A percentile compares a stretch with the other conserved stretches of the same genome.
phyloP scores from a whole-genome alignment of 768 basidiomycete genomes.

The Pilatotrama ljubarskyi region DNA sequence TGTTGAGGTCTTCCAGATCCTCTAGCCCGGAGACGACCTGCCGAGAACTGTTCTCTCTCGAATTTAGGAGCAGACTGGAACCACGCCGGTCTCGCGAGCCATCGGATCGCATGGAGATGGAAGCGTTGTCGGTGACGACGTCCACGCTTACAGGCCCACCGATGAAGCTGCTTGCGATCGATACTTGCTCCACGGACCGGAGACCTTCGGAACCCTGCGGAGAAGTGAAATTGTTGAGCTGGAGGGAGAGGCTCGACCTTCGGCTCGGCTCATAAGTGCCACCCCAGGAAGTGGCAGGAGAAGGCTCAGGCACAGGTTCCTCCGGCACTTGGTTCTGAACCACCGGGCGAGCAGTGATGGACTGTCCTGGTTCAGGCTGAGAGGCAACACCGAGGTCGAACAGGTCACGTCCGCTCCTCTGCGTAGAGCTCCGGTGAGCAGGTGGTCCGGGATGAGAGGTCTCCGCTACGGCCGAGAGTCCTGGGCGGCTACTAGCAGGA shows the following conservation, averaged over 20 bases:
- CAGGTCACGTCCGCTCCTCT: background rate
- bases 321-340: background rate
- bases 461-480: background rate
- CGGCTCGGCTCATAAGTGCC: conserved; percentile 1
- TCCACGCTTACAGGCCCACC: conserved; percentile 2
- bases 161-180: conserved; percentile 5
- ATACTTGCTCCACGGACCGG: conserved; percentile 6
- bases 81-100: background rate
- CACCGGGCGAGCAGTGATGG: background rate
- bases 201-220: background rate
- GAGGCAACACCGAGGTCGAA: background rate
- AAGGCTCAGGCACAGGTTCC: background rate
- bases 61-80: background rate
- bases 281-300: conserved; percentile 23
- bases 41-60: conserved; percentile 11
- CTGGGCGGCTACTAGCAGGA: background rate
- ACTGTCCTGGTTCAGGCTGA: background rate
- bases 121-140: background rate
- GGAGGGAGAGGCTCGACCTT: conserved; percentile 18
- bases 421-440: background rate
- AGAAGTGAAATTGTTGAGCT: conserved; percentile 11
- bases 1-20: conserved; percentile 18
- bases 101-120: conserved; percentile 3
- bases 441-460: background rate
- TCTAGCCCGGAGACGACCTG: conserved; percentile 19